Percentiles rank a stretch among this genome's conserved stretches.
phyloP scores from a whole-genome alignment of 352 stramenopile species.

The Phytophthora podocarpi region DNA sequence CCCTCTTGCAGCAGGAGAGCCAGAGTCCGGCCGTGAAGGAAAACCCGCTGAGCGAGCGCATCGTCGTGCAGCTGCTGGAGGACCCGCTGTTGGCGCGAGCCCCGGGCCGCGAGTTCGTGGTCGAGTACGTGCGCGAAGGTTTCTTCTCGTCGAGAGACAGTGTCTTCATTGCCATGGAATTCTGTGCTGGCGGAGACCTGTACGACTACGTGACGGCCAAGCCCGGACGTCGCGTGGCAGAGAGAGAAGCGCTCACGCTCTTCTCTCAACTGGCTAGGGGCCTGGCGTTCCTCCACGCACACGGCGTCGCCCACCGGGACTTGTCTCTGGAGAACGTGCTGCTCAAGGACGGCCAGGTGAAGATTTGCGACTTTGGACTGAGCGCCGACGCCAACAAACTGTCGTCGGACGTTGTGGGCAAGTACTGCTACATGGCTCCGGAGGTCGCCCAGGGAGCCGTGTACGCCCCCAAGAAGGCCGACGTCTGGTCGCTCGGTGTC shows the following conservation, averaged over 20 bases:
- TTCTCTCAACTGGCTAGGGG: constrained; percentile 47
- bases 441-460: constrained; percentile 37
- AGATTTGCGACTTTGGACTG: constrained; percentile 71
- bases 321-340: constrained; percentile 69
- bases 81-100: constrained; percentile 17
- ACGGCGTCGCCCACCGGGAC: constrained; percentile 57
- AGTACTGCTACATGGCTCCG: constrained; percentile 75
- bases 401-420: constrained; percentile 55
- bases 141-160: constrained; percentile 51
- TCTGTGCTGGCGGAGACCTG: constrained; percentile 64
- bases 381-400: constrained; percentile 43
- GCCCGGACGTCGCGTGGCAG: constrained; percentile 31
- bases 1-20: constrained; percentile 39
- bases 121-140: constrained; percentile 39
- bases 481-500: constrained; percentile 84
- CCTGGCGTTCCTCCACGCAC: constrained; percentile 49
- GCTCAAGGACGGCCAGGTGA: constrained; percentile 39
- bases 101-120: constrained; percentile 44
- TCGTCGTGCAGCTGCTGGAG: constrained; percentile 53
- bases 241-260: constrained; percentile 43
- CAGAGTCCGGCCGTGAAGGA: constrained; percentile 31
- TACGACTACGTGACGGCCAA: constrained; percentile 51
- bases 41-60: constrained; percentile 49
- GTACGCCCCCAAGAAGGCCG: constrained; percentile 61
- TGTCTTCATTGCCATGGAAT: constrained; percentile 69